A percentile compares a stretch with the other conserved stretches of the same genome.
phyloP scores from a whole-genome alignment of 495 filamentous ascomycete genomes.

The Usnea hakonensis region DNA sequence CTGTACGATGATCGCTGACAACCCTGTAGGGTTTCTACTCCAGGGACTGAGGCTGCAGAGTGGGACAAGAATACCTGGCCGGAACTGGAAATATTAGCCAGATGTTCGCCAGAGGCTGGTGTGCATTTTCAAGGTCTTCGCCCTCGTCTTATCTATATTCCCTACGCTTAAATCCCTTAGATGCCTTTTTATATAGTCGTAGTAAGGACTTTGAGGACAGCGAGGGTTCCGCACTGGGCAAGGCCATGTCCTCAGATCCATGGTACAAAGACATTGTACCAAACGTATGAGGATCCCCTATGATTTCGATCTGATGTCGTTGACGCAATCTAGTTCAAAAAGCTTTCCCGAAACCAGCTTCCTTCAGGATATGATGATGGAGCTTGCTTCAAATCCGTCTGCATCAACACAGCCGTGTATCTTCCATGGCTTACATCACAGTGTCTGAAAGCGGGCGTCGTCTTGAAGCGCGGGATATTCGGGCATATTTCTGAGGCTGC shows the following conservation, averaged over 20 bases:
- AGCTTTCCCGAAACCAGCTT: conserved; percentile 48
- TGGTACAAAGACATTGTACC: conserved; percentile 79
- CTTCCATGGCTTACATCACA: conserved; percentile 74
- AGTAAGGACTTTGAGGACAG: conserved; percentile 46
- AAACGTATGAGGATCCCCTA: conserved; percentile 42
- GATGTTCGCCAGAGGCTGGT: conserved; percentile 74
- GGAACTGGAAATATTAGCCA: conserved; percentile 54
- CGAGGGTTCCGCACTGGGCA: conserved; percentile 37
- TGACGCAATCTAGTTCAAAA: conserved; percentile 39
- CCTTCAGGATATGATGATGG: conserved; percentile 56
- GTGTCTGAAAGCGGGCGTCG: conserved; percentile 61
- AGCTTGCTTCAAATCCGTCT: conserved; percentile 70
- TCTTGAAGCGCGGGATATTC: conserved; percentile 53
- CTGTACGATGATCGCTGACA: conserved; percentile 3
- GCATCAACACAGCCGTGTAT: conserved; percentile 86
- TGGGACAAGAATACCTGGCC: conserved; percentile 67
- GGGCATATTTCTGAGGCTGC: conserved; percentile 68
- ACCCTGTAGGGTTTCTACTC: conserved; percentile 41
- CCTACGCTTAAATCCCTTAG: conserved; percentile 25
- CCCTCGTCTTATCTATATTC: not conserved
- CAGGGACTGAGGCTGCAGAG: conserved; percentile 43
- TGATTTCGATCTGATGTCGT: not conserved
- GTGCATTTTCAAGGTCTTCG: conserved; percentile 71
- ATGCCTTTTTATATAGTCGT: conserved; percentile 55
- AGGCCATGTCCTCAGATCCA: conserved; percentile 58